These are phyloP conservation scores for Sicyos baderoa DNA, from an alignment of 306 rosid species.

Conservation along the genomic window DNA sequence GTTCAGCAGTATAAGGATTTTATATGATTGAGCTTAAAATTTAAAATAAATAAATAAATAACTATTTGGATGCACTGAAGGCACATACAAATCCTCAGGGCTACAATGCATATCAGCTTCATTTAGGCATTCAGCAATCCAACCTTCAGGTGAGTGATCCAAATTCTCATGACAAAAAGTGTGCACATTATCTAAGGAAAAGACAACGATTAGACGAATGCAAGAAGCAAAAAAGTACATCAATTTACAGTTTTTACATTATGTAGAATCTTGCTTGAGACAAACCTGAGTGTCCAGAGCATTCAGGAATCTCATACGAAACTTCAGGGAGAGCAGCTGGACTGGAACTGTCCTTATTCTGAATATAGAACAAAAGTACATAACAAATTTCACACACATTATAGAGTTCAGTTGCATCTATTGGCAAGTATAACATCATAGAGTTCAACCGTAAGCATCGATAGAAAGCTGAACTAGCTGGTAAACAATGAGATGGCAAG, in stretches of 20 bases:
- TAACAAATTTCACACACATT: neutral
- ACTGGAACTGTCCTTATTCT: slow-evolving; percentile 45
- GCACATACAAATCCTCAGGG: slow-evolving; percentile 59
- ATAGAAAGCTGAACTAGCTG: neutral
- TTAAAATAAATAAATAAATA: slow-evolving; percentile 6
- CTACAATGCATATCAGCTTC: slow-evolving; percentile 53
- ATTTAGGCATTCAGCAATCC: slow-evolving; percentile 72
- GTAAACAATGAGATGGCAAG: neutral
- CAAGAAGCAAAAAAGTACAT: slow-evolving; percentile 8
- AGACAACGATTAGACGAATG: slow-evolving; percentile 20
- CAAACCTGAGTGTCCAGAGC: slow-evolving; percentile 49
- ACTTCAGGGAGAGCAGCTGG: slow-evolving; percentile 34
- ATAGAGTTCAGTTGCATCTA: neutral
- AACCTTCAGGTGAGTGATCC: slow-evolving; percentile 52
- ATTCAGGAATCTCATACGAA: slow-evolving; percentile 41
- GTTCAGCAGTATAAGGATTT: slow-evolving; percentile 27
- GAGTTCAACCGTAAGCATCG: neutral
- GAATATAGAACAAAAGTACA: slow-evolving; percentile 24
- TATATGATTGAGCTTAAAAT: slow-evolving; percentile 21
- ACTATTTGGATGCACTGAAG: slow-evolving; percentile 20
- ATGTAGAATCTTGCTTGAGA: slow-evolving; percentile 19
- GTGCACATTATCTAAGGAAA: slow-evolving; percentile 42
- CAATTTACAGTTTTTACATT: neutral
- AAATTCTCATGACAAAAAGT: slow-evolving; percentile 43
- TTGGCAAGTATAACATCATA: neutral